Percentiles rank a stretch among this genome's conserved stretches.
Evolutionary conservation across 345 rosid species (phyloP).

Genomic region (Eucalyptus brandiana): DNA sequence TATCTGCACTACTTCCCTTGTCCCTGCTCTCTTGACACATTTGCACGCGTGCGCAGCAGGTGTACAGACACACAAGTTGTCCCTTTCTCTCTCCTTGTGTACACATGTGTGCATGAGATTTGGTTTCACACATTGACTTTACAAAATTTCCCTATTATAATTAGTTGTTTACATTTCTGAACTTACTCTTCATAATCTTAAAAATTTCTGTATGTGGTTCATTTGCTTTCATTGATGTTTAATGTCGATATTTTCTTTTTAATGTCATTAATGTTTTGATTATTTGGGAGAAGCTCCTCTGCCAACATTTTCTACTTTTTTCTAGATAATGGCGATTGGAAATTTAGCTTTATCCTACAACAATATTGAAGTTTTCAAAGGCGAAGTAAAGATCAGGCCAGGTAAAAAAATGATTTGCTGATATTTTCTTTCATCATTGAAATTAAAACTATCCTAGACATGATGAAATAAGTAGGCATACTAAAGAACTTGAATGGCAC

Average conservation of each 20-base stretch:
- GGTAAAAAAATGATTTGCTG: slow-evolving; percentile 30
- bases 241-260: too few species aligned
- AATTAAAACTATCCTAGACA: not conserved
- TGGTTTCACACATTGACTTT: not conserved
- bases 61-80: not conserved
- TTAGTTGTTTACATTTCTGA: not conserved
- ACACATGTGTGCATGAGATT: not conserved
- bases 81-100: not conserved
- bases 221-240: not conserved
- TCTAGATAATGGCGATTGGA: slow-evolving; percentile 91
- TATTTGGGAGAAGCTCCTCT: not conserved
- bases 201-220: not conserved
- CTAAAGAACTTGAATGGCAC: not conserved
- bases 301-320: not conserved
- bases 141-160: not conserved
- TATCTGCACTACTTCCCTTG: not conserved
- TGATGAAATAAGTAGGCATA: not conserved
- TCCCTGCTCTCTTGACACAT: not conserved
- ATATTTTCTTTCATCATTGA: not conserved
- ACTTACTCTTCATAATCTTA: not conserved
- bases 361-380: slow-evolving; percentile 85
- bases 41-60: too few species aligned
- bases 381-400: slow-evolving; percentile 89
- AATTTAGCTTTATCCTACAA: slow-evolving; percentile 82
- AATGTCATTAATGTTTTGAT: not conserved